Conservation (phyloP, 306 rosid genomes). For the Lupinus albus region DNA sequence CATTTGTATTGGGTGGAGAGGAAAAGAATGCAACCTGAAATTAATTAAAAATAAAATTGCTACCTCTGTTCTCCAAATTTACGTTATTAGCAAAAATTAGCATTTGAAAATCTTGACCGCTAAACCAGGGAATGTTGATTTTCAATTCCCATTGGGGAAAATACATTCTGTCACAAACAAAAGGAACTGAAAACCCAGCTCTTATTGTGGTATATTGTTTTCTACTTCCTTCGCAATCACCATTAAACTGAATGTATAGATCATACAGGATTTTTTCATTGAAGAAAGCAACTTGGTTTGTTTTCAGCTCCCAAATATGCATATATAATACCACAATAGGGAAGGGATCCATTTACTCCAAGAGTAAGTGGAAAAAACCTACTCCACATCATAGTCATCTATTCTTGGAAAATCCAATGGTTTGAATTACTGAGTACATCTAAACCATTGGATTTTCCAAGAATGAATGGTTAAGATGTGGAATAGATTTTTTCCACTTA, state of each 20-base stretch:
- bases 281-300: conserved; percentile 10
- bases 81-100: conserved; percentile 19
- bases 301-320: no score
- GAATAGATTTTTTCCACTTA: no score
- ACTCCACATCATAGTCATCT: no score
- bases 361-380: no score
- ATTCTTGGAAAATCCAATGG: no score
- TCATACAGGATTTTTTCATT: background rate
- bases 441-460: no score
- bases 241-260: background rate
- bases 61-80: conserved; percentile 27
- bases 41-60: conserved; percentile 31
- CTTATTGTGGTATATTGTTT: conserved; percentile 12
- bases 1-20: conserved; percentile 79
- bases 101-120: conserved; percentile 30
- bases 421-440: no score
- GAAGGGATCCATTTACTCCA: no score
- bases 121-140: conserved; percentile 20
- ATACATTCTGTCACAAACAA: background rate
- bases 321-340: no score
- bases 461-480: no score
- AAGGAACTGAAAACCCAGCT: conserved; percentile 22
- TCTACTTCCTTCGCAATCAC: conserved; percentile 1
- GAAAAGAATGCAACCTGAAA: conserved; percentile 87
- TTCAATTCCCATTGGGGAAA: conserved; percentile 25